Conservation (phyloP, 2,329 filamentous ascomycete genomes). For the Pestalotiopsis sp. region DNA sequence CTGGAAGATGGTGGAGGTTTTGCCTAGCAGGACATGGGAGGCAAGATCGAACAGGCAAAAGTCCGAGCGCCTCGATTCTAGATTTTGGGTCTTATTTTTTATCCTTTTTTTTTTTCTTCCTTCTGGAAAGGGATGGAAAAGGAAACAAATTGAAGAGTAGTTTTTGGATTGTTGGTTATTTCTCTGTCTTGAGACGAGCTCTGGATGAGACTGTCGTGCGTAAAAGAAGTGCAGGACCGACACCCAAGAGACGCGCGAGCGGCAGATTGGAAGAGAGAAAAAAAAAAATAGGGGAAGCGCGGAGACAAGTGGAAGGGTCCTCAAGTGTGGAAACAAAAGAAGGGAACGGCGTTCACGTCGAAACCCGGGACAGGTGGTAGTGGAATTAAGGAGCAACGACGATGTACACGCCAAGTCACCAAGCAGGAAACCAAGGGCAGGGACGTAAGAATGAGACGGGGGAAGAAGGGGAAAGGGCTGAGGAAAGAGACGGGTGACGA, state of each 20-base stretch:
- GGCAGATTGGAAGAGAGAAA: constrained; percentile 1
- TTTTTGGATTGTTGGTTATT: constrained; percentile 3
- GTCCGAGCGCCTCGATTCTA: constrained; percentile 8
- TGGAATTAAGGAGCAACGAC: constrained; percentile 14
- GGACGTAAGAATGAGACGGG: constrained; percentile 10
- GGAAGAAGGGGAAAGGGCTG: constrained; percentile 13
- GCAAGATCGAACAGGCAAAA: constrained; percentile 2
- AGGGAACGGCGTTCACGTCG: constrained; percentile 13
- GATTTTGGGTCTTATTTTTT: neutral
- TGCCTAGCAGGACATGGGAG: constrained; percentile 18
- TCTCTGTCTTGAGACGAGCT: neutral
- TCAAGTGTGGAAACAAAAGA: constrained; percentile 15
- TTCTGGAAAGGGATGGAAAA: constrained; percentile 12
- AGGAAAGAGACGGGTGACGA: constrained; percentile 16
- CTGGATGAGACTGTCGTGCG: neutral
- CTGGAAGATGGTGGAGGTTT: constrained; percentile 19
- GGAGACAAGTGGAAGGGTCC: constrained; percentile 12
- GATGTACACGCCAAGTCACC: constrained; percentile 14
- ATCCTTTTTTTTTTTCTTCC: neutral
- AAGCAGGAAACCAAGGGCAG: constrained; percentile 10
- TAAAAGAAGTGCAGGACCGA: constrained; percentile 6
- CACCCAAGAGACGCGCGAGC: neutral
- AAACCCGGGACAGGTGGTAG: neutral
- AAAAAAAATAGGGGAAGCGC: constrained; percentile 5
- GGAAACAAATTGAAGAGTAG: constrained; percentile 1